Evolutionary conservation across 768 basidiomycete species (phyloP).

Genomic region (Termitomyces sp.): DNA sequence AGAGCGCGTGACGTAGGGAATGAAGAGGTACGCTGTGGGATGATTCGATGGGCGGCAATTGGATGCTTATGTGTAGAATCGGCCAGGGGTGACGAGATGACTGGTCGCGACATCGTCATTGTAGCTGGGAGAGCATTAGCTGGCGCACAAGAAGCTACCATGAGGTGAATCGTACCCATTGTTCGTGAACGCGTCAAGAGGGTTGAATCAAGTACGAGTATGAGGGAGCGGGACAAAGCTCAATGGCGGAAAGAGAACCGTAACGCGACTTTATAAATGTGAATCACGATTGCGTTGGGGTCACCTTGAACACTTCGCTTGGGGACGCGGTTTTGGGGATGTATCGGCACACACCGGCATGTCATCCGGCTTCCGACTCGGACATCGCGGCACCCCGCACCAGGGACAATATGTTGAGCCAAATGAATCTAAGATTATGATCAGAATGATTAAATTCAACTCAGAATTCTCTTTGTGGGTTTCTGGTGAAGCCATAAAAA

Average conservation of each 20-base stretch:
- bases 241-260: conserved; percentile 3
- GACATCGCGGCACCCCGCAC: not conserved
- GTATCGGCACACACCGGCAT: conserved; percentile 12
- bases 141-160: not conserved
- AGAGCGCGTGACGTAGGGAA: conserved; percentile 76
- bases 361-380: conserved; percentile 2
- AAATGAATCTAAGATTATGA: too few relatives aligned
- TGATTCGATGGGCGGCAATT: conserved; percentile 28
- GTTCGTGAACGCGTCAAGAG: conserved; percentile 9
- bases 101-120: conserved; percentile 47
- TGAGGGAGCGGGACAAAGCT: conserved; percentile 6
- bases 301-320: conserved; percentile 13
- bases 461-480: too few relatives aligned
- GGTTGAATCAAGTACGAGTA: conserved; percentile 2
- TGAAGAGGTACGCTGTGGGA: conserved; percentile 42
- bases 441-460: too few relatives aligned
- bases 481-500: too few relatives aligned
- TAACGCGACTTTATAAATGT: conserved; percentile 25
- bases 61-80: conserved; percentile 29
- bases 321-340: conserved; percentile 20
- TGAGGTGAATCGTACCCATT: conserved; percentile 35
- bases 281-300: conserved; percentile 19
- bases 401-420: too few relatives aligned
- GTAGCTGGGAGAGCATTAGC: conserved; percentile 29
- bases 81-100: conserved; percentile 65